Conservation (phyloP, 176 grass and related monocot species). For the Stipa capillata region DNA sequence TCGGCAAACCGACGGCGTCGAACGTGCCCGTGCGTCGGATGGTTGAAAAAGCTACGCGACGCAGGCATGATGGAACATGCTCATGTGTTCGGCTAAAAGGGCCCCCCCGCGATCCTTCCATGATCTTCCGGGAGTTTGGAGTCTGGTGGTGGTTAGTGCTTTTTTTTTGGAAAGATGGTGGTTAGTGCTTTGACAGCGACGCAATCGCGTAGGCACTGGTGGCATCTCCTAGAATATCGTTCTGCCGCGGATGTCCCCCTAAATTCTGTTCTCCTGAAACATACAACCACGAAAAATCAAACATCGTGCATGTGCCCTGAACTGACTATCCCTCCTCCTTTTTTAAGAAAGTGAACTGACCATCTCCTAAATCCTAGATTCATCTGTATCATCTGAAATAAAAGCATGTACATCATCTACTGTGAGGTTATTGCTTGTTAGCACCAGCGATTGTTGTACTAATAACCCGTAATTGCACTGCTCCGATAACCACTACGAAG, state of each 20-base stretch:
- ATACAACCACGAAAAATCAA: background rate
- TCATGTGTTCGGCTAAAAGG: constrained; percentile 24
- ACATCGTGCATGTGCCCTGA: background rate
- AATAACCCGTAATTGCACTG: too few relatives aligned
- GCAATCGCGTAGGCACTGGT: background rate
- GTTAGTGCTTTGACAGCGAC: background rate
- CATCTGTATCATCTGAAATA: background rate
- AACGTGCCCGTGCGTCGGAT: constrained; percentile 15
- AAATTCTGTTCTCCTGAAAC: background rate
- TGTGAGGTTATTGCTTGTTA: too few relatives aligned
- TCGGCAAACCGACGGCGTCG: constrained; percentile 7
- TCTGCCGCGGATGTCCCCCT: background rate
- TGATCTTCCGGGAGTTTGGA: constrained; percentile 1
- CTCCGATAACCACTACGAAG: too few relatives aligned
- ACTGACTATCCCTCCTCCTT: background rate
- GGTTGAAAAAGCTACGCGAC: constrained; percentile 13
- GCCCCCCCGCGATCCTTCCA: background rate
- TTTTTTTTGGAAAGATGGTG: too few relatives aligned
- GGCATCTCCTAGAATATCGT: too few relatives aligned
- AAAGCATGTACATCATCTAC: background rate
- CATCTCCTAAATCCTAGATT: background rate
- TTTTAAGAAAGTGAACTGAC: too few relatives aligned
- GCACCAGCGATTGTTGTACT: too few relatives aligned
- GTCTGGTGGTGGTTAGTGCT: background rate
- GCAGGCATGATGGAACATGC: constrained; percentile 4